A percentile compares a stretch with the other conserved stretches of the same genome.
Conservation (phyloP, 345 rosid genomes). For the Eucalyptus caleyi region DNA sequence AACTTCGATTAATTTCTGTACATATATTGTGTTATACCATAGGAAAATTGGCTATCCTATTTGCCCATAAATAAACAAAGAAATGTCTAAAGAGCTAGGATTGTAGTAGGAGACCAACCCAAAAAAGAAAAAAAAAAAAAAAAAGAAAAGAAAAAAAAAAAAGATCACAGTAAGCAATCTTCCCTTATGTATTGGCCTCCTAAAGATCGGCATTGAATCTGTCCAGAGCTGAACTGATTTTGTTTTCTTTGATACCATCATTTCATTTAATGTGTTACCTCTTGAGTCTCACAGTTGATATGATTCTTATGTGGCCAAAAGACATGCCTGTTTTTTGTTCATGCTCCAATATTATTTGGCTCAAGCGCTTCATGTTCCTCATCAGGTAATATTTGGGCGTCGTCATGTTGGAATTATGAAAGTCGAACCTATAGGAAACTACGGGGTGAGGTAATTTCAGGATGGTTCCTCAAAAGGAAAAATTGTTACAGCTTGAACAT, state of each 20-base stretch:
- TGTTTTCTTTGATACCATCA: neutral
- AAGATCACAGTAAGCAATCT: neutral
- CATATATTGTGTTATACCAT: neutral
- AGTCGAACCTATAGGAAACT: constrained; percentile 90
- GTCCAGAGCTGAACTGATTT: neutral
- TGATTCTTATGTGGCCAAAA: neutral
- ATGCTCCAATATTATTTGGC: neutral
- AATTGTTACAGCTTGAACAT: neutral
- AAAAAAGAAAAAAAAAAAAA: neutral
- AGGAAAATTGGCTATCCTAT: neutral
- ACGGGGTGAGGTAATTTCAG: constrained; percentile 74
- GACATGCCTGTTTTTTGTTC: neutral
- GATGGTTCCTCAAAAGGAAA: neutral
- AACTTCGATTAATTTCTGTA: neutral
- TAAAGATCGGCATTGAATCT: neutral
- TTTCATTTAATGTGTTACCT: neutral
- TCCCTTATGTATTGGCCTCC: neutral
- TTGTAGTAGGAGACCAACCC: neutral
- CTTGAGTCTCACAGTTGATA: neutral
- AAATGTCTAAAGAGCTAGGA: neutral
- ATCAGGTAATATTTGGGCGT: constrained; percentile 79
- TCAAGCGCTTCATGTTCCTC: neutral
- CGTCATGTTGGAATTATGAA: constrained; percentile 93
- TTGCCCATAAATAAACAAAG: neutral
- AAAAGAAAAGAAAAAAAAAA: neutral